Evolutionary conservation across 1,139 yeast genomes (phyloP), one percentile per base, ranked within the genome.

Genomic region (Taphrina pruni): DNA sequence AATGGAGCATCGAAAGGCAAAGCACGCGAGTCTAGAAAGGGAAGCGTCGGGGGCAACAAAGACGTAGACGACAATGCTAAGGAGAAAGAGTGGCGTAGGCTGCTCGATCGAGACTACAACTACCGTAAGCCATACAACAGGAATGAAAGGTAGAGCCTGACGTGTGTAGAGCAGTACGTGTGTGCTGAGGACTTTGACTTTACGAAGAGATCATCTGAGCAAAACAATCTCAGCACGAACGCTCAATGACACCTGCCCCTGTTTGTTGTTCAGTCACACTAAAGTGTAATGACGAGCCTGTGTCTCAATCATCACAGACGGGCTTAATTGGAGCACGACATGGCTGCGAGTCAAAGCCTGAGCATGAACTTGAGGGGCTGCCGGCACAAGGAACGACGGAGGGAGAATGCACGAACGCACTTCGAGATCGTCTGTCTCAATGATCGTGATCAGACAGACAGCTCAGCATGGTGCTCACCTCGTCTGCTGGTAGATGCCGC

Each of bases 101-200:
- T 50, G 36, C 46, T 60, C 8, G 65, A 50, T 26, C 36, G 12
- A 11, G 50, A 36, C 17, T 60, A 21, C 38, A 41, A 51, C 39
- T 51, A 50, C 21, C 56, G 50, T 51, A n/a, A 48, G 56, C 36
- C 9, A 32, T 57, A 2, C 14, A 8, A n/a, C 12, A n/a, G 26
- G 20, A 21, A 1, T 11, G n/a, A 35, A 14, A 1, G 2, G 17
- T 36, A 1, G 2, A 43, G 21, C 11, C 58, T 54, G 43, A 54
- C 11, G 20, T 11, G 7, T 54, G n/a, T 39, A 56, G 60, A 56
- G 36, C 60, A 56, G 38, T 58, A 45, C 20, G 54, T 58, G 2
- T 39, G 36, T 17, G 52, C 39, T 11, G 62, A 32, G 14, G 62
- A 58, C 21, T 58, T 58, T 58, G 54, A 43, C 36, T 11, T 41